These are phyloP conservation scores for Achlya hypogyna DNA, from an alignment of 352 stramenopile genomes.

Conservation along the genomic window DNA sequence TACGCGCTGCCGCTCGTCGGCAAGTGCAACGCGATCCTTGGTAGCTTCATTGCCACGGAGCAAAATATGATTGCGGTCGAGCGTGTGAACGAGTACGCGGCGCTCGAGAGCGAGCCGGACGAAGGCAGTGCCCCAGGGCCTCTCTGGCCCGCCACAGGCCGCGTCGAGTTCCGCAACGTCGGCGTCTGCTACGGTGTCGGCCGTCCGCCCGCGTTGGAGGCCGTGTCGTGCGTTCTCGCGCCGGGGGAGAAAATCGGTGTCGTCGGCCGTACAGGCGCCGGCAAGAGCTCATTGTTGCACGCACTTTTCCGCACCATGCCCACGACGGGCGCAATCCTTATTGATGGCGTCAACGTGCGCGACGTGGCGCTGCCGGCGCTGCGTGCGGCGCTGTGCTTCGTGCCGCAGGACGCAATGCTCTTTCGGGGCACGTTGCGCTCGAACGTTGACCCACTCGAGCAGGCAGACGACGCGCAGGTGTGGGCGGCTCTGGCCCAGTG, in stretches of 20 bases:
- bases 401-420: constrained; percentile 76
- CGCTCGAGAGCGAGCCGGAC: constrained; percentile 38
- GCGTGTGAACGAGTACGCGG: constrained; percentile 73
- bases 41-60: constrained; percentile 82
- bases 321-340: constrained; percentile 47
- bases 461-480: constrained; percentile 36
- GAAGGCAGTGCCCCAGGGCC: constrained; percentile 17
- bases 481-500: constrained; percentile 47
- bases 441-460: constrained; percentile 67
- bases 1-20: constrained; percentile 83
- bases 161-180: constrained; percentile 43
- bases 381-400: constrained; percentile 61
- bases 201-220: constrained; percentile 28
- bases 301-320: constrained; percentile 64
- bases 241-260: constrained; percentile 65
- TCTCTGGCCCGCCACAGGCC: constrained; percentile 37
- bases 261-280: constrained; percentile 82
- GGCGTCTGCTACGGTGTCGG: constrained; percentile 35
- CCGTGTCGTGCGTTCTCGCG: constrained; percentile 39
- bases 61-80: constrained; percentile 88
- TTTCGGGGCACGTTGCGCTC: constrained; percentile 73
- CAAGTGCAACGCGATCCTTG: constrained; percentile 79
- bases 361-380: constrained; percentile 50
- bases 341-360: constrained; percentile 63
- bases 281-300: constrained; percentile 84